phyloP scores from a whole-genome alignment of 2,329 filamentous ascomycete genomes.

The Geosmithia flava region DNA sequence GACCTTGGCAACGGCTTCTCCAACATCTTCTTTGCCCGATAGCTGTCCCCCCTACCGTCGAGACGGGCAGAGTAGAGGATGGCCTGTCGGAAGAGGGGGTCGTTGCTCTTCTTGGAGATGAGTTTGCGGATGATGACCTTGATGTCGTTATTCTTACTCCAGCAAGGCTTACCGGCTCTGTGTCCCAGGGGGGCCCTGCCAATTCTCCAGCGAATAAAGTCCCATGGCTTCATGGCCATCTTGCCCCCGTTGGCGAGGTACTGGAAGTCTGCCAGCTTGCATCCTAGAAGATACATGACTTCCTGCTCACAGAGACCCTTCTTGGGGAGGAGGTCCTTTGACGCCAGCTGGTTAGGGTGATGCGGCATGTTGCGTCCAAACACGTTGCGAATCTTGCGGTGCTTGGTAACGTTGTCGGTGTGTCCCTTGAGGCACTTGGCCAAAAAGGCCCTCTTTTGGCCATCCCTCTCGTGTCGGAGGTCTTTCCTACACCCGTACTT shows the following conservation, averaged over 20 bases:
- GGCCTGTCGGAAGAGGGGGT: slow-evolving; percentile 13
- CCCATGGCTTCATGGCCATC: slow-evolving; percentile 21
- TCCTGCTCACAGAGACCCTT: slow-evolving; percentile 20
- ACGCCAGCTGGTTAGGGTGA: slow-evolving; percentile 23
- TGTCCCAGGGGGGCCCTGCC: slow-evolving; percentile 6
- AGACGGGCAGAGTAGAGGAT: slow-evolving; percentile 13
- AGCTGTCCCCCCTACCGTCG: slow-evolving; percentile 9
- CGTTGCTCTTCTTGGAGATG: slow-evolving; percentile 7
- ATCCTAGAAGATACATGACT: slow-evolving; percentile 20
- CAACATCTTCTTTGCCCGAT: slow-evolving; percentile 3
- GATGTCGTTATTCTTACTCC: neutral
- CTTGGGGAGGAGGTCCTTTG: slow-evolving; percentile 16
- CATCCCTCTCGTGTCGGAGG: neutral
- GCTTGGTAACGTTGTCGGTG: slow-evolving; percentile 18
- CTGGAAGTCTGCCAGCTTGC: slow-evolving; percentile 17
- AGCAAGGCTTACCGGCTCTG: too few species aligned
- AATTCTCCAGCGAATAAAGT: slow-evolving; percentile 24
- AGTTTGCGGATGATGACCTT: slow-evolving; percentile 5
- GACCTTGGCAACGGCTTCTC: neutral
- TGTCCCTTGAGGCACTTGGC: slow-evolving; percentile 9
- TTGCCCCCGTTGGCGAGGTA: slow-evolving; percentile 10
- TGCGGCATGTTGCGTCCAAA: slow-evolving; percentile 10
- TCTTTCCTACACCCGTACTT: slow-evolving; percentile 5
- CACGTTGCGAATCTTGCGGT: slow-evolving; percentile 18
- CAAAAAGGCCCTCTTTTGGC: neutral